Base-by-base conservation (phyloP, 2,329 filamentous ascomycete species). In the Colletotrichum sp. region DNA sequence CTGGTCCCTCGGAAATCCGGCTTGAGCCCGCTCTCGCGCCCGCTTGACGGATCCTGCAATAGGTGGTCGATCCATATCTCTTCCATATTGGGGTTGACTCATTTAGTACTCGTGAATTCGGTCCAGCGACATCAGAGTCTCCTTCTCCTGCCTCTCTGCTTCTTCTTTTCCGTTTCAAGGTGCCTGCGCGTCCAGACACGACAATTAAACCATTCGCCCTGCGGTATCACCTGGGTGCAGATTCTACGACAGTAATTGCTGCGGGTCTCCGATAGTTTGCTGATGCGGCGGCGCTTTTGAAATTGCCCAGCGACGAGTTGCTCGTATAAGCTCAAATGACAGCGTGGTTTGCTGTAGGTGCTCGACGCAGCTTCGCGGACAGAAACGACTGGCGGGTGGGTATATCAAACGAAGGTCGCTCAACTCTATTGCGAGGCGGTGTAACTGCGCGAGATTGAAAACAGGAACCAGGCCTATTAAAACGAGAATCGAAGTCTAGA, bases 31-130 rank as follows among this genome's bases (percentile, higher is more conserved):
- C 82, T 92, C 90, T 82, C 90, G 88, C 52, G 90, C 90, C 81
- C 87, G 88, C 82, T 83, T 88, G 79, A 91, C 87, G 76, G 90
- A 91, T 80, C 89, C 89, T 79, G 83, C 86, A 83, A 81, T 81
- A 77, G 84, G 80, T 80, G 84, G 81, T 83, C 84, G 85, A 78
- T 90, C 89, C 89, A 89, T 89, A 78, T 84, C 84, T 83, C 84
- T 87, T 84, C 87, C 90, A 91, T 91, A 84, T 87, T 90, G 87
- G 80, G 82, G 81, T 83, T 85, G 87, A 88, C 87, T 91, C 90
- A 91, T 92, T 87, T 88, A 88, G 81, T 78, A 80, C 77, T 79
- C 72, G 77, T 78, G 78, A 81, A 71, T 71, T 67, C 71, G 69
- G 32, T 72, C 77, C 75, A 77, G 68, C 77, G 78, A 79, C 81